phyloP scores from a whole-genome alignment of 179 eudicot species.

The Spergularia azorica region DNA sequence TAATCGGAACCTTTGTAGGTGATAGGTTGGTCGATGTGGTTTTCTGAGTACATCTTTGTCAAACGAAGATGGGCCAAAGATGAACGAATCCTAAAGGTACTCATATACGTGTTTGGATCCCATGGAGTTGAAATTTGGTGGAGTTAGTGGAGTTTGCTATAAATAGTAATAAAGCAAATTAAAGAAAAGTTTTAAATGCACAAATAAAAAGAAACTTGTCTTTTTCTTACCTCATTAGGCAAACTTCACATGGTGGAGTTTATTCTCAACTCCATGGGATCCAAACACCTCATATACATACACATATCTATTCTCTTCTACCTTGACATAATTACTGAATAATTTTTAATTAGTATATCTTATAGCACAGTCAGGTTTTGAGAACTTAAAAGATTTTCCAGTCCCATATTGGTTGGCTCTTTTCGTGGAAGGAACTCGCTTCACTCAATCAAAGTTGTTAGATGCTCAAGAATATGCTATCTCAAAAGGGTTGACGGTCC shows the following conservation, averaged over 20 bases:
- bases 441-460: slow-evolving; percentile 66
- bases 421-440: slow-evolving; percentile 89
- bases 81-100: slow-evolving; percentile 56
- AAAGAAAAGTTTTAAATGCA: no score
- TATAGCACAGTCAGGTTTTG: slow-evolving; percentile 63
- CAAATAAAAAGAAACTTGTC: no score
- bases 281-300: no score
- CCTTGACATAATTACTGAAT: neutral
- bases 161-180: no score
- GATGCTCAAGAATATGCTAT: slow-evolving; percentile 77
- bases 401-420: slow-evolving; percentile 82
- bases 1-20: slow-evolving; percentile 41
- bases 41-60: slow-evolving; percentile 60
- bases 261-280: no score
- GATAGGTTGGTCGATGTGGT: slow-evolving; percentile 81
- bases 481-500: slow-evolving; percentile 62
- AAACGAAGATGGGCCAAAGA: slow-evolving; percentile 73
- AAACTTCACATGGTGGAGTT: no score
- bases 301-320: slow-evolving; percentile 7
- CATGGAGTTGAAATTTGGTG: no score
- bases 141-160: no score
- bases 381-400: slow-evolving; percentile 61
- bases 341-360: slow-evolving; percentile 7
- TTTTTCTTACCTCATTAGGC: no score
- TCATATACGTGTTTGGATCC: neutral